Evolutionary conservation across 2,329 filamentous ascomycete genomes (phyloP), one percentile per base, ranked within the genome.

Genomic region (Penicillium vulpinum): DNA sequence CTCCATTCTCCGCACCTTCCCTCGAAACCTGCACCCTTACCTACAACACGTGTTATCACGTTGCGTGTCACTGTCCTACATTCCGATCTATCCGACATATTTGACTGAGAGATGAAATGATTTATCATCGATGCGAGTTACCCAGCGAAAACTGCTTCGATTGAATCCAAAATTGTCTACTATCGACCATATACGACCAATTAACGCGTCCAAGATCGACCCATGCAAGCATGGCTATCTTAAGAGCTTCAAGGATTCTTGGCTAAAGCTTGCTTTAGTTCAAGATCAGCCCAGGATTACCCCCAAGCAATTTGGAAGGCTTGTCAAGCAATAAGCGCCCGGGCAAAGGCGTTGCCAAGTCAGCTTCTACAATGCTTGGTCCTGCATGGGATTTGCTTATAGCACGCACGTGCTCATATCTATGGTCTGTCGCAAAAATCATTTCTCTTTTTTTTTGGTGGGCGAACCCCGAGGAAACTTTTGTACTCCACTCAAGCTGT

Each of bases 301-400:
- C 24, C 11, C 24, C 15, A 51, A 47, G 28, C 11, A 21, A 21
- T 36, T 33, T 16, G 26, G 26, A 41, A 44, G 21, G 35, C 35
- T 13, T 2, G 41, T 48, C 47, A 56, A 56, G 33, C 47, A 39
- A 33, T 31, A 11, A 24, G 24, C 16, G 29, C 33, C 21, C n/a
- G 43, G 35, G 21, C 7, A 53, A 24, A 41, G 54, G 50, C 54
- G 54, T 53, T 41, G 54, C 54, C 54, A 56, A 53, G 49, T 53
- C 36, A 43, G 54, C 54, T 54, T 57, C 50, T 36, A 11, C 29
- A 54, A 54, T 31, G 50, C 43, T 54, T 57, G 29, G 44, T 57
- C 15, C 26, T 38, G 21, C 16, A n/a, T 7, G 31, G 21, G 16
- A 31, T 22, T 16, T 21, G 21, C 15, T 31, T 2, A 21, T 45